Evolutionary conservation across 78 protist species (phyloP).

Genomic region (Dictyostelium firmibasis): DNA sequence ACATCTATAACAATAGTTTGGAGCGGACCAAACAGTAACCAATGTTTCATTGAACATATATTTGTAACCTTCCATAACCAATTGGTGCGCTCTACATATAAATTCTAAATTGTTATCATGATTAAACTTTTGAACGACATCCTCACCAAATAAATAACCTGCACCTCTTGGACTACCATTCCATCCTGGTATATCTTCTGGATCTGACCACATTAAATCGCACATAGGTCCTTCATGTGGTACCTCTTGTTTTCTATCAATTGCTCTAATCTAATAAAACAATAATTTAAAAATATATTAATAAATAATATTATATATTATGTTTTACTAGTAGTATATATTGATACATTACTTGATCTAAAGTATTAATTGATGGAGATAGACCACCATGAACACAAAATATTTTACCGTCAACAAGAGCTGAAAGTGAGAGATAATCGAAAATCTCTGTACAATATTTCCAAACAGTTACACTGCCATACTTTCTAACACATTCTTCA

Average conservation of each 20-base stretch:
- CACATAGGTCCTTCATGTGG: slow-evolving; percentile 99
- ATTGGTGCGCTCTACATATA: slow-evolving; percentile 99
- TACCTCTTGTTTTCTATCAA: slow-evolving; percentile 98
- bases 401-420: slow-evolving; percentile 94
- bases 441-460: slow-evolving; percentile 98
- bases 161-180: slow-evolving; percentile 99
- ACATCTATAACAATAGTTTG: slow-evolving; percentile 99
- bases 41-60: slow-evolving; percentile 95
- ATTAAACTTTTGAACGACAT: slow-evolving; percentile 95
- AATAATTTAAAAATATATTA: neutral
- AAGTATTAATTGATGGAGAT: slow-evolving; percentile 94
- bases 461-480: slow-evolving; percentile 99
- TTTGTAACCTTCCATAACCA: slow-evolving; percentile 99
- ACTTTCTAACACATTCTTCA: slow-evolving; percentile 99
- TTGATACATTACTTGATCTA: slow-evolving; percentile 93
- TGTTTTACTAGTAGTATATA: neutral
- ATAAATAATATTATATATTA: neutral
- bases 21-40: slow-evolving; percentile 99
- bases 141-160: slow-evolving; percentile 99
- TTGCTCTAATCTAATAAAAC: slow-evolving; percentile 92
- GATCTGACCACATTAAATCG: slow-evolving; percentile 99
- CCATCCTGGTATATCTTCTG: slow-evolving; percentile 98
- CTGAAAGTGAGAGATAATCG: slow-evolving; percentile 97
- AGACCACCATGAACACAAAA: slow-evolving; percentile 99
- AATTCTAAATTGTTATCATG: slow-evolving; percentile 89